These are phyloP conservation scores for Claviceps citrina DNA, from an alignment of 2,329 filamentous ascomycete species.

Conservation along the genomic window DNA sequence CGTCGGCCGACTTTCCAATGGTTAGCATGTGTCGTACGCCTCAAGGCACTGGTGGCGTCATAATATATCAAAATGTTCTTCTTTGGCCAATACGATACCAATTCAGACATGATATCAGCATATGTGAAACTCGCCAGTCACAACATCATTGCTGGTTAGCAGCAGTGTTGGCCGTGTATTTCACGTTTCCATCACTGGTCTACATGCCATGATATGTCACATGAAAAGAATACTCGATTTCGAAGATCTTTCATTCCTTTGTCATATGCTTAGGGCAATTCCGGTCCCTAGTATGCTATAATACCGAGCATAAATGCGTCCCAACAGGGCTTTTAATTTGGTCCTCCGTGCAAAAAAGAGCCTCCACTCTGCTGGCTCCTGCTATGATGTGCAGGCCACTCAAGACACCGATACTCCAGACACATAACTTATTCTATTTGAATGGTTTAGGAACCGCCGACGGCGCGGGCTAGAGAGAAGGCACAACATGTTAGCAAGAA, in stretches of 20 bases:
- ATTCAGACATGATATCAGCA: too few relatives aligned
- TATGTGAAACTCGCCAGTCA: too few relatives aligned
- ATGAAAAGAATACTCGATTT: not conserved
- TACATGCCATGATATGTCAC: not conserved
- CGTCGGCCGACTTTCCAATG: too few relatives aligned
- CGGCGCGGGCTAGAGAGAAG: constrained; percentile 38
- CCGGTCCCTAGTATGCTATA: constrained; percentile 23
- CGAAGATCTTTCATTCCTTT: constrained; percentile 22
- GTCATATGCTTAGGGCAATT: constrained; percentile 23
- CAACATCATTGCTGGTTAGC: too few relatives aligned
- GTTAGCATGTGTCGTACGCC: too few relatives aligned
- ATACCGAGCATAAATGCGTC: constrained; percentile 26
- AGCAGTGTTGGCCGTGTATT: too few relatives aligned
- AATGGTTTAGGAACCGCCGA: constrained; percentile 33
- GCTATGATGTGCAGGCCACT: constrained; percentile 20
- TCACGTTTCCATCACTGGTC: not conserved
- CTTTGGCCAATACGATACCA: too few relatives aligned
- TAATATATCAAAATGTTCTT: too few relatives aligned
- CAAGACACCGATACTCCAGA: constrained; percentile 24
- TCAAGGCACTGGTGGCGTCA: too few relatives aligned
- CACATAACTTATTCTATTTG: constrained; percentile 18
- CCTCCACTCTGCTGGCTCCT: constrained; percentile 20
- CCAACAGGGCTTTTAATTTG: constrained; percentile 20
- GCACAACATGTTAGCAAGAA: constrained; percentile 10
- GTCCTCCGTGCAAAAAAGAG: constrained; percentile 17